Base-by-base conservation (phyloP, 1,284 basidiomycete genomes). In the Ustanciosporium gigantosporum region DNA sequence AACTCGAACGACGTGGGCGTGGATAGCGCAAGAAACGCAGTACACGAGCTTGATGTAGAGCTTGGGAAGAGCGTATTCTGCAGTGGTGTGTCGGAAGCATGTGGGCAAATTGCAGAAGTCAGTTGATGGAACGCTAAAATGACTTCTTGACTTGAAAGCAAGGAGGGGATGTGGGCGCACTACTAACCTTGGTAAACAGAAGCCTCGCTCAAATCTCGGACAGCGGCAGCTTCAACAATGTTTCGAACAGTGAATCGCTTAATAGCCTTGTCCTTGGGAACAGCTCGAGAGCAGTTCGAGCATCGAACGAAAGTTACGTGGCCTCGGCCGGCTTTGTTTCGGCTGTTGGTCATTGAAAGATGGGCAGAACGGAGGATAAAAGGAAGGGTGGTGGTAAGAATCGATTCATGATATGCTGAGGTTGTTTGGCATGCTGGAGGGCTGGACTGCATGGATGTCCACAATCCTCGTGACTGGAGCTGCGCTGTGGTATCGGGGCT, bases 41-140 rank as follows among this genome's bases (percentile, higher is more conserved):
- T 99, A 98, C 46, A 87, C 88, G 73, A 98, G 90, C 87, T 97
- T 96, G 85, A 96, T 89, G 86, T 99, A 98, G 68, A 98, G 83
- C 82, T 98, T 98, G 61, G 94, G 94, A 74, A 98, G 88, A 51
- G 86, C 87, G 82, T 98, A 98, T 83, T 98, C 95, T 90, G 80
- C n/a, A n/a, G n/a, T n/a, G n/a, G n/a, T n/a, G n/a, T n/a, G n/a
- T 29, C n/a, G n/a, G n/a, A n/a, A n/a, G n/a, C n/a, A n/a, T n/a
- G n/a, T n/a, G n/a, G n/a, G n/a, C n/a, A n/a, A n/a, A n/a, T n/a
- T n/a, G n/a, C n/a, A n/a, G n/a, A n/a, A n/a, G n/a, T n/a, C n/a
- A n/a, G n/a, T n/a, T n/a, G n/a, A n/a, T n/a, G n/a, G n/a, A n/a
- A n/a, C n/a, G n/a, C n/a, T n/a, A n/a, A n/a, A n/a, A n/a, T n/a